phyloP scores from a whole-genome alignment of 768 basidiomycete species.

The Hygrophoropsis aurantiaca region DNA sequence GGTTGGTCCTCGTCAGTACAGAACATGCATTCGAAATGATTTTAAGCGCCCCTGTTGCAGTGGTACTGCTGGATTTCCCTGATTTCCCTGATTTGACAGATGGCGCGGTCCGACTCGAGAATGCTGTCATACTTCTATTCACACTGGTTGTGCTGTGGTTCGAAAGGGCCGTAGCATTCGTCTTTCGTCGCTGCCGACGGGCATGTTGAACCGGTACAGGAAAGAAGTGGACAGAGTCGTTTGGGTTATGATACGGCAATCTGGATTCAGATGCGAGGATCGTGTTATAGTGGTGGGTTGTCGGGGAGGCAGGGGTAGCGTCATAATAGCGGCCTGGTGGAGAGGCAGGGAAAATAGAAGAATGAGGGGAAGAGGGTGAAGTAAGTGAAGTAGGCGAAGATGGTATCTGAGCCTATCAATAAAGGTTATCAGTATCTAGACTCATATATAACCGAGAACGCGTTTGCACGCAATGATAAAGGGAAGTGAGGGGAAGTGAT shows the following conservation, averaged over 20 bases:
- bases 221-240: conserved; percentile 12
- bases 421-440: background rate
- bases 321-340: conserved; percentile 5
- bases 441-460: no score
- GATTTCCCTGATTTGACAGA: conserved; percentile 8
- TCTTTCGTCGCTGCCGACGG: conserved; percentile 10
- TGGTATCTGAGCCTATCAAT: conserved; percentile 7
- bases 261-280: conserved; percentile 13
- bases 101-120: conserved; percentile 1
- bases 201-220: conserved; percentile 10
- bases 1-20: conserved; percentile 13
- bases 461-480: no score
- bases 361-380: conserved; percentile 9
- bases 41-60: conserved; percentile 20
- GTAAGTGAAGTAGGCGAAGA: background rate
- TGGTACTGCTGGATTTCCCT: conserved; percentile 9
- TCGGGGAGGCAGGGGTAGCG: background rate
- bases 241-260: conserved; percentile 16
- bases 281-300: conserved; percentile 6
- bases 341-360: conserved; percentile 6
- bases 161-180: background rate
- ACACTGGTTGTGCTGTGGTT: background rate
- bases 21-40: conserved; percentile 24
- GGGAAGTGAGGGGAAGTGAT: no score
- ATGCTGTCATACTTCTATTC: background rate